Evolutionary conservation across 2,329 filamentous ascomycete genomes (phyloP).

Genomic region (Aphanocladium album): DNA sequence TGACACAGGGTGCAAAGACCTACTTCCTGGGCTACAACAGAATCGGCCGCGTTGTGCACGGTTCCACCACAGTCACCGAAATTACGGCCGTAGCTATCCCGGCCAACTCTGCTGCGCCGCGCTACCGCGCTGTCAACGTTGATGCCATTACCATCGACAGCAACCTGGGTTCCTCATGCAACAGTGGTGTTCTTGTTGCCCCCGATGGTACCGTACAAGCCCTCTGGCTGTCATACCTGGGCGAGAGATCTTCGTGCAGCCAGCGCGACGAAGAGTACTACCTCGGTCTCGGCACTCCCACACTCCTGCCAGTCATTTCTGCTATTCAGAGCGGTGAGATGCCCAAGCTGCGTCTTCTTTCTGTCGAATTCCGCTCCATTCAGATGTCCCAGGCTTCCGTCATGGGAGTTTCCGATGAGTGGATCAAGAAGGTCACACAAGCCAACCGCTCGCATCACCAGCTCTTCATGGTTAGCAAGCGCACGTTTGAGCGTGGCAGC

Average conservation of each 20-base stretch:
- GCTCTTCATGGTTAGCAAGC: constrained; percentile 96
- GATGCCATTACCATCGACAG: constrained; percentile 98
- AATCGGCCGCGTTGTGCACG: constrained; percentile 87
- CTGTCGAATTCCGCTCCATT: constrained; percentile 89
- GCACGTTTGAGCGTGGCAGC: constrained; percentile 58
- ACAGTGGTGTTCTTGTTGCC: constrained; percentile 84
- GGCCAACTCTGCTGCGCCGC: constrained; percentile 82
- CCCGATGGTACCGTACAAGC: constrained; percentile 92
- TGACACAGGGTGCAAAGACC: constrained; percentile 89
- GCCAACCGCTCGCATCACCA: constrained; percentile 92
- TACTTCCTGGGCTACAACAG: constrained; percentile 99
- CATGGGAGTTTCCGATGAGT: constrained; percentile 94
- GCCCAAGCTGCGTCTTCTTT: constrained; percentile 82
- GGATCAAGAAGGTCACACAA: constrained; percentile 84
- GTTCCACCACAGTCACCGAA: constrained; percentile 91
- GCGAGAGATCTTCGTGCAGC: constrained; percentile 72
- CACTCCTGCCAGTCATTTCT: constrained; percentile 79
- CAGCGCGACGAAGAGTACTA: constrained; percentile 95
- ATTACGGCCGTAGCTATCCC: constrained; percentile 97
- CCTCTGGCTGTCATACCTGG: constrained; percentile 93
- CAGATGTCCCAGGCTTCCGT: constrained; percentile 96
- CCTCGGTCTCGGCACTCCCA: constrained; percentile 83
- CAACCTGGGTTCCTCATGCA: constrained; percentile 82
- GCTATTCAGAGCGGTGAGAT: constrained; percentile 75
- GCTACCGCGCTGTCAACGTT: constrained; percentile 91